Evolutionary conservation across 2,329 filamentous ascomycete species (phyloP).

Genomic region (Stenocarpella maydis): DNA sequence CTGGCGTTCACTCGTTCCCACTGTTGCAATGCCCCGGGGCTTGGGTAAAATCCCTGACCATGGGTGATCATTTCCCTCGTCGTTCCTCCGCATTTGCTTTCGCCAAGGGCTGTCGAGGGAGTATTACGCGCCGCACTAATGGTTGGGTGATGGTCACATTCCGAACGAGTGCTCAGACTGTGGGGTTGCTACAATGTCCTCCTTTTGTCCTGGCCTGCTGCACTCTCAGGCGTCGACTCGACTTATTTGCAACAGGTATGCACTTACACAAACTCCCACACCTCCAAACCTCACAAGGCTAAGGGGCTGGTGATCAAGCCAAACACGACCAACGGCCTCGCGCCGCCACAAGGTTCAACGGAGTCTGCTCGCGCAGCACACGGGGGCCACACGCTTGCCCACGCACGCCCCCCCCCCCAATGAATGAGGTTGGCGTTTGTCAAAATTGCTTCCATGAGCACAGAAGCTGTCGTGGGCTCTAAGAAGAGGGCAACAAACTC

Average conservation of each 20-base stretch:
- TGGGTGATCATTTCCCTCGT: constrained; percentile 16
- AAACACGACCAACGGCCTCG: neutral
- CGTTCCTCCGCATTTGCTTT: constrained; percentile 5
- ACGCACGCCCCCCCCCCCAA: neutral
- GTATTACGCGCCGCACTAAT: constrained; percentile 12
- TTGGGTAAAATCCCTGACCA: constrained; percentile 12
- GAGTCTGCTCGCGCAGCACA: neutral
- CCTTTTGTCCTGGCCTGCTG: neutral
- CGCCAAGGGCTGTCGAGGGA: constrained; percentile 3
- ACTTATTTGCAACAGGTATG: neutral
- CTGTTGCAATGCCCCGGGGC: neutral
- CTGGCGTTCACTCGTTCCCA: neutral
- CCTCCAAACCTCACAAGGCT: constrained; percentile 1
- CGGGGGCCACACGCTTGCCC: neutral
- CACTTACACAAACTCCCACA: constrained; percentile 13
- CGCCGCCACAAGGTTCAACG: constrained; percentile 11
- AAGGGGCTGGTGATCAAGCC: constrained; percentile 3
- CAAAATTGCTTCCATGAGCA: neutral
- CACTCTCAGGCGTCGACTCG: neutral
- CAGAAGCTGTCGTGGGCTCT: neutral
- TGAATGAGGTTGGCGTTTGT: neutral
- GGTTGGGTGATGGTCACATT: constrained; percentile 23
- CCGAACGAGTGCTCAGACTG: constrained; percentile 25
- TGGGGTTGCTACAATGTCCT: constrained; percentile 9
- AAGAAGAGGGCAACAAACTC: constrained; percentile 3